Percentiles rank a stretch among this genome's conserved stretches.
Conservation (phyloP, 805 yeast species). For the Myxozyma lipomycoides region DNA sequence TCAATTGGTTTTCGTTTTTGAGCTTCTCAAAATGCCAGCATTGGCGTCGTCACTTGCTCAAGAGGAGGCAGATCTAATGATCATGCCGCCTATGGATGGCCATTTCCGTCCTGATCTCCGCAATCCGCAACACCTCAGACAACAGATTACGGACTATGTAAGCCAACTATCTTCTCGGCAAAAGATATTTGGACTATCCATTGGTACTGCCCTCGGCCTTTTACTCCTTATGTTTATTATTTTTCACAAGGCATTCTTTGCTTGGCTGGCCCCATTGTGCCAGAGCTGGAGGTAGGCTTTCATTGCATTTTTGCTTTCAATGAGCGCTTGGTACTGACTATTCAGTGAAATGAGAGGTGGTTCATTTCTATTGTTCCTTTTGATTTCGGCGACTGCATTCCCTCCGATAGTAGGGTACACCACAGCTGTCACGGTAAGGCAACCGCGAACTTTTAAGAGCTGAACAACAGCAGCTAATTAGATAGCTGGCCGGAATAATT, state of each 20-base stretch:
- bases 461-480: conserved; percentile 40
- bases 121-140: conserved; percentile 5
- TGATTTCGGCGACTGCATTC: conserved; percentile 68
- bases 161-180: conserved; percentile 15
- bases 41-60: conserved; percentile 10
- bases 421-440: conserved; percentile 35
- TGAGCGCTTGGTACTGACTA: background rate
- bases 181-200: conserved; percentile 12
- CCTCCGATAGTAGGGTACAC: conserved; percentile 90
- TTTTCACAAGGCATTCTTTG: conserved; percentile 37
- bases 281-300: conserved; percentile 30
- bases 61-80: conserved; percentile 24
- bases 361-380: conserved; percentile 43
- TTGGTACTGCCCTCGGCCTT: conserved; percentile 8
- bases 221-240: conserved; percentile 31
- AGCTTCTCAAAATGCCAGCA: background rate
- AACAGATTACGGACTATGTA: conserved; percentile 11
- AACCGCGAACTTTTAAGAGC: background rate
- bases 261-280: conserved; percentile 35
- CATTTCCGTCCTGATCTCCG: conserved; percentile 7
- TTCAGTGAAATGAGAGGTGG: conserved; percentile 34
- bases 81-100: conserved; percentile 9
- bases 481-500: conserved; percentile 61
- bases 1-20: too few relatives aligned
- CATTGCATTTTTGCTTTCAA: background rate